Evolutionary conservation across 176 grass and related monocot species (phyloP).

Genomic region (Guadua angustifolia): DNA sequence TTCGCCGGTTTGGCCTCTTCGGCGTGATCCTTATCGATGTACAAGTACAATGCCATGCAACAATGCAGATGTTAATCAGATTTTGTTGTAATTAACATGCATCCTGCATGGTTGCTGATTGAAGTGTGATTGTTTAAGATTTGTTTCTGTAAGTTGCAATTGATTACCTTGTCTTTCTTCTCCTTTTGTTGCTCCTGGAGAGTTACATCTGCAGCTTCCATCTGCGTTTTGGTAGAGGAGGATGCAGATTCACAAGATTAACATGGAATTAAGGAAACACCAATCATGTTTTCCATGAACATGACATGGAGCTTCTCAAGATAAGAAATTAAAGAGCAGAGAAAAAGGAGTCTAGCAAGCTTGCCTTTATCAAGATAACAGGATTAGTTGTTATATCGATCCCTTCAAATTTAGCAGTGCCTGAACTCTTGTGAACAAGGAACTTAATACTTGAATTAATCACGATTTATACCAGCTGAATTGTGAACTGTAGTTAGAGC

Average conservation of each 20-base stretch:
- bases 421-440: neutral
- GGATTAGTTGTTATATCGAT: neutral
- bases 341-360: neutral
- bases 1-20: constrained; percentile 29
- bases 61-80: neutral
- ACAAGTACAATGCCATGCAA: neutral
- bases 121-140: neutral
- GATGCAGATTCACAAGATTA: neutral
- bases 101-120: neutral
- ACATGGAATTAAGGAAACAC: neutral
- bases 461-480: neutral
- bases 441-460: constrained; percentile 1
- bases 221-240: constrained; percentile 30
- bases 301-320: neutral
- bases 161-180: constrained; percentile 25
- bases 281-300: neutral
- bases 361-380: constrained; percentile 23
- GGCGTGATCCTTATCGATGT: constrained; percentile 24
- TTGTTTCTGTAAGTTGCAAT: neutral
- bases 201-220: constrained; percentile 41
- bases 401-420: neutral
- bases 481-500: neutral
- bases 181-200: constrained; percentile 20
- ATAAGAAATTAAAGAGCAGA: neutral
- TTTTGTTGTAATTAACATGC: neutral